Evolutionary conservation across 108 stramenopile species (phyloP), one percentile per base, ranked within the genome.

Genomic region (Discostella stelligeroides): DNA sequence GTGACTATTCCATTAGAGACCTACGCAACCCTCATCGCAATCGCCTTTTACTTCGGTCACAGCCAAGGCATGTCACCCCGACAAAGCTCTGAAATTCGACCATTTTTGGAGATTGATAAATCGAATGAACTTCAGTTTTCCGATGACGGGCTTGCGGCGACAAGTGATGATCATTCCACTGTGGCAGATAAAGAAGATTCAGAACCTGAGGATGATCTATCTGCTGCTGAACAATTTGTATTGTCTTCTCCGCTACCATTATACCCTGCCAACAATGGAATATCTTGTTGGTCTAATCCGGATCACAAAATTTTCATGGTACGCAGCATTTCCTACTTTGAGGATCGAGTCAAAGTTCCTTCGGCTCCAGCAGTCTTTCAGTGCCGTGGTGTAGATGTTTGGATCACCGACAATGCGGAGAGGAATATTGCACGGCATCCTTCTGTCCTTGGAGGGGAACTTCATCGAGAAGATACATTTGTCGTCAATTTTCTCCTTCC

Each of bases 401-500:
- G 91, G 91, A 49, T 94, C 54, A 88, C 91, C n/a, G 92, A 96
- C 79, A 90, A 86, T 66, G 91, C 95, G 0, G 77, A 85, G 83
- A 84, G 87, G 41, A 79, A 96, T 57, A 90, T 96, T 63, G 85
- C 92, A 2, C 85, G 92, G 3, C 92, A 92, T 67, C 92, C 91
- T 21, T 73, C 72, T 54, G 86, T 94, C n/a, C 72, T 94, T 48
- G 90, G 89, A 60, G 92, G 90, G 0, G 85, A 84, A 59, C 66
- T 96, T 46, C 60, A 68, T 10, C 86, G 88, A 18, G 76, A 93
- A 63, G 81, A 92, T 53, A 93, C 92, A 0, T 96, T 96, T 66
- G 68, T 96, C 21, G 89, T 92, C 18, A 96, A 96, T 74, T 96
- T 96, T 63, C 69, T 94, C 60, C 69, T 96, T 34, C 95, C 95